Percentiles rank a stretch among this genome's conserved stretches.
Conservation (phyloP, 139 green algal genomes). For the Volvox reticuliferus region DNA sequence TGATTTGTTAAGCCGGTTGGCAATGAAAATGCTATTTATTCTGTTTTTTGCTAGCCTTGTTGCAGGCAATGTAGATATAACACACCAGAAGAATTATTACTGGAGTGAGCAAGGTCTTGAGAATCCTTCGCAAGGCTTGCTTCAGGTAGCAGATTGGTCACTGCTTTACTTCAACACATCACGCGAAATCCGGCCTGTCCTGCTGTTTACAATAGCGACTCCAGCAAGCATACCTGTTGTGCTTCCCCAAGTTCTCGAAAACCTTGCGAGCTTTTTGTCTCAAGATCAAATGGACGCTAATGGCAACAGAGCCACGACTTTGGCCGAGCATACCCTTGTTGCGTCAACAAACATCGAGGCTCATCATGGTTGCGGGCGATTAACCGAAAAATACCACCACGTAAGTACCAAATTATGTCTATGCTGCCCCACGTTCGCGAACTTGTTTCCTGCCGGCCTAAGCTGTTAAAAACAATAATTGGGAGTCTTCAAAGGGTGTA, state of each 20-base stretch:
- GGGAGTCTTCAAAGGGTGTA: too few species aligned
- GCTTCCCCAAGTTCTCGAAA: background rate
- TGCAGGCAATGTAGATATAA: background rate
- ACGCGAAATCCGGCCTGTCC: background rate
- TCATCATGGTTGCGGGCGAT: background rate
- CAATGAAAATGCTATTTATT: background rate
- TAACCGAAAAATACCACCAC: background rate
- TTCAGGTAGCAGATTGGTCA: background rate
- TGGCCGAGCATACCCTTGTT: slow-evolving; percentile 37
- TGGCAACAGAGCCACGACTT: background rate
- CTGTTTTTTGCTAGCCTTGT: background rate
- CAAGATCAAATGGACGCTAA: slow-evolving; percentile 22
- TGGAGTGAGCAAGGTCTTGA: slow-evolving; percentile 1
- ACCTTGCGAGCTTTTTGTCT: background rate
- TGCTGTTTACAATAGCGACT: slow-evolving; percentile 19
- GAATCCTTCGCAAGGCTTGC: background rate
- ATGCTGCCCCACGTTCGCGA: too few species aligned
- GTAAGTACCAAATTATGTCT: background rate
- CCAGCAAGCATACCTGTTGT: background rate
- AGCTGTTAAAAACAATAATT: too few species aligned
- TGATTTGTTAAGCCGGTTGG: too few species aligned
- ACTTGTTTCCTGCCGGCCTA: too few species aligned
- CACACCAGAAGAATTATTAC: background rate
- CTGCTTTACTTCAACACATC: slow-evolving; percentile 36
- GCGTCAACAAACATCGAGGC: background rate